phyloP scores from a whole-genome alignment of 768 basidiomycete genomes.

The Boletus rubescentipes region DNA sequence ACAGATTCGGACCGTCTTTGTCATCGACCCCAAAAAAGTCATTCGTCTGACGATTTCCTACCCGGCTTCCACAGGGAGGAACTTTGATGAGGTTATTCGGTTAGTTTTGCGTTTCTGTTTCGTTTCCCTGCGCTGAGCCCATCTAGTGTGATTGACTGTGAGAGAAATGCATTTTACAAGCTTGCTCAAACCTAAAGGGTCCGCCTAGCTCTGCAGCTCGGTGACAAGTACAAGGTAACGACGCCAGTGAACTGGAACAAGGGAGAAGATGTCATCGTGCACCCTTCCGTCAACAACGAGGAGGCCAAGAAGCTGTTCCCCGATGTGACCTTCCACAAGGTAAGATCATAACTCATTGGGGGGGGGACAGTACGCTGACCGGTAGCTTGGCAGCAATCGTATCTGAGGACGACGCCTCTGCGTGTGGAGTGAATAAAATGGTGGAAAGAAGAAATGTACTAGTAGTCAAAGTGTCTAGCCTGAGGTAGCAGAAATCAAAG shows the following conservation, averaged over 20 bases:
- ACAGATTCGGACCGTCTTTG: constrained; percentile 92
- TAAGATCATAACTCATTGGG: constrained; percentile 30
- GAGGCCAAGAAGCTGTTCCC: constrained; percentile 94
- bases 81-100: constrained; percentile 77
- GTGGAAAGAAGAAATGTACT: background rate
- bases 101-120: constrained; percentile 19
- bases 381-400: constrained; percentile 51
- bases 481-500: too few relatives aligned
- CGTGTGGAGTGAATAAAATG: constrained; percentile 18
- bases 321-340: constrained; percentile 75
- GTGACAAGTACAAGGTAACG: constrained; percentile 80
- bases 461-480: background rate
- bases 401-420: constrained; percentile 80
- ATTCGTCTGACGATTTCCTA: constrained; percentile 90
- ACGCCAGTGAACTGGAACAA: constrained; percentile 96
- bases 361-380: background rate
- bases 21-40: constrained; percentile 95
- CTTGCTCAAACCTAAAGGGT: constrained; percentile 26
- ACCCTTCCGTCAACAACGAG: constrained; percentile 77
- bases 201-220: constrained; percentile 74
- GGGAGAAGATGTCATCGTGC: constrained; percentile 93
- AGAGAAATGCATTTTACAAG: constrained; percentile 35
- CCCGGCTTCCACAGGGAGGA: constrained; percentile 94
- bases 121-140: constrained; percentile 4
- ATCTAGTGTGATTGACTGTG: constrained; percentile 70